Evolutionary conservation across 768 basidiomycete species (phyloP).

Genomic region (Epithele typhae): DNA sequence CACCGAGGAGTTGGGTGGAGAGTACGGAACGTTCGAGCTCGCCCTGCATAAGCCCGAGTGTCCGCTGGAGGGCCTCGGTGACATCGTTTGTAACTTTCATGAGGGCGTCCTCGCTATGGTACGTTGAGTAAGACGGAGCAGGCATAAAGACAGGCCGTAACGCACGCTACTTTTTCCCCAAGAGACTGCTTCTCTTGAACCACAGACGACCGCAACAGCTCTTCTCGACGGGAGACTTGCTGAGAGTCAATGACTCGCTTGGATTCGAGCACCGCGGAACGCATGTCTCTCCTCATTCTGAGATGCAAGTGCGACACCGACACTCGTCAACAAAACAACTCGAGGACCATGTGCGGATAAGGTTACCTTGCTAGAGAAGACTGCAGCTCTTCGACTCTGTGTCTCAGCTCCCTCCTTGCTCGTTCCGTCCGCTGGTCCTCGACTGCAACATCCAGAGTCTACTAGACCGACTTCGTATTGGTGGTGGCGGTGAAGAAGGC

Average conservation of each 20-base stretch:
- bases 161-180: slow-evolving; percentile 62
- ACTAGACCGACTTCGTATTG: slow-evolving; percentile 20
- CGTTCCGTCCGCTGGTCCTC: slow-evolving; percentile 67
- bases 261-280: slow-evolving; percentile 66
- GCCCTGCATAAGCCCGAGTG: slow-evolving; percentile 80
- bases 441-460: slow-evolving; percentile 66
- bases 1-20: slow-evolving; percentile 81
- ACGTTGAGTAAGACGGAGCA: background rate
- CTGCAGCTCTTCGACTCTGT: slow-evolving; percentile 46
- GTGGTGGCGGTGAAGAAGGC: no score
- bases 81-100: slow-evolving; percentile 90
- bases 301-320: slow-evolving; percentile 5
- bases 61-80: slow-evolving; percentile 82
- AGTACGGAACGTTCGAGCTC: slow-evolving; percentile 90
- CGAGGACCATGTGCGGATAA: background rate
- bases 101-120: slow-evolving; percentile 68
- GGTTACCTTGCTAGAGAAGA: slow-evolving; percentile 48
- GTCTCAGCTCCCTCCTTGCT: slow-evolving; percentile 43
- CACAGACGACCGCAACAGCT: slow-evolving; percentile 55
- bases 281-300: slow-evolving; percentile 59
- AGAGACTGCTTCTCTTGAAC: slow-evolving; percentile 42
- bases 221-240: slow-evolving; percentile 56
- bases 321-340: background rate
- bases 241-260: slow-evolving; percentile 69
- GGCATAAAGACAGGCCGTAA: slow-evolving; percentile 12